Percentiles rank a stretch among this genome's conserved stretches.
phyloP scores from a whole-genome alignment of 306 rosid genomes.

The Vicia sativa region DNA sequence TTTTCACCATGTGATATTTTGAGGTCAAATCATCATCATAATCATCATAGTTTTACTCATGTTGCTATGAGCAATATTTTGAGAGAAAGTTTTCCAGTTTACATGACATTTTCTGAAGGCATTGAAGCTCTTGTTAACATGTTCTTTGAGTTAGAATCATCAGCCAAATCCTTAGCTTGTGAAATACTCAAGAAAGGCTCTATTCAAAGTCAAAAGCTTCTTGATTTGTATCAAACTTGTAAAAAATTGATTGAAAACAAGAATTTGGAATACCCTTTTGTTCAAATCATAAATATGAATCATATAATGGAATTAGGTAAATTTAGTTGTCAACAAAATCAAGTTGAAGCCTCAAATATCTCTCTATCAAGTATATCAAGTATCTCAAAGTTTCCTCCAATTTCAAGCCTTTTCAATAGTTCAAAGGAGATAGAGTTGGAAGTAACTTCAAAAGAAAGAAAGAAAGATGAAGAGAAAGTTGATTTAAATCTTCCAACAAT shows the following conservation, averaged over 20 bases:
- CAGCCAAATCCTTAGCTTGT: conserved; percentile 57
- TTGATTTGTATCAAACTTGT: conserved; percentile 56
- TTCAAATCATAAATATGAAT: conserved; percentile 53
- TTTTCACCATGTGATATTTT: conserved; percentile 48
- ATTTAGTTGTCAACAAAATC: conserved; percentile 35
- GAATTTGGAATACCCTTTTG: conserved; percentile 61
- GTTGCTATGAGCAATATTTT: conserved; percentile 58
- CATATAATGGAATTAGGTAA: conserved; percentile 52
- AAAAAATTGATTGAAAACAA: conserved; percentile 50
- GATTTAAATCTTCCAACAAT: conserved; percentile 37
- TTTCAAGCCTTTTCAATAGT: conserved; percentile 28
- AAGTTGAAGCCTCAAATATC: conserved; percentile 31
- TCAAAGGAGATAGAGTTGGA: conserved; percentile 41
- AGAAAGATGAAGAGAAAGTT: conserved; percentile 43
- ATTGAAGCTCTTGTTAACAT: conserved; percentile 58
- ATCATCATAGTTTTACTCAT: conserved; percentile 47
- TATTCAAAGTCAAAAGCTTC: conserved; percentile 52
- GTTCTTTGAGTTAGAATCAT: conserved; percentile 51
- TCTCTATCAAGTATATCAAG: conserved; percentile 31
- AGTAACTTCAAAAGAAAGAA: conserved; percentile 31
- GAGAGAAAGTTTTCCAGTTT: conserved; percentile 67
- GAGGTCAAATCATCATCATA: conserved; percentile 43
- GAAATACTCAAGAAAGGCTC: conserved; percentile 60
- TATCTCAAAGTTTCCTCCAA: conserved; percentile 30
- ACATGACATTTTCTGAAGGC: conserved; percentile 53